These are phyloP conservation scores for Tieghemiomyces parasiticus DNA, from an alignment of 192 early-diverging fungal genomes.

Conservation along the genomic window DNA sequence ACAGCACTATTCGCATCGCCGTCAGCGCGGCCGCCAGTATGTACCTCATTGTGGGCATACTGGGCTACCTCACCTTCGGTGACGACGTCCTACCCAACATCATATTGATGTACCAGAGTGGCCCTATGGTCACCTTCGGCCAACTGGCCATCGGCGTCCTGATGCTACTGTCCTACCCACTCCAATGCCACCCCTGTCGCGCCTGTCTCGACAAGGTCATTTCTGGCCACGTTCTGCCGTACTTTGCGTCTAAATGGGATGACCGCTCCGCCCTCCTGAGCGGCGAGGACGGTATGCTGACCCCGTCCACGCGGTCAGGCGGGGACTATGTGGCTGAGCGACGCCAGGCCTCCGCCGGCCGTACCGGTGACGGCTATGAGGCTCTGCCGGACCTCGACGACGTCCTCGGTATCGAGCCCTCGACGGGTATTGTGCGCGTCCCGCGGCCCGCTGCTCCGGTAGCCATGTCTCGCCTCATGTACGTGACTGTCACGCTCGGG, in stretches of 20 bases:
- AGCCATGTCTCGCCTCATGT: constrained; percentile 35
- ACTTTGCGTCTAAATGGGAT: constrained; percentile 14
- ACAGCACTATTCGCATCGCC: constrained; percentile 52
- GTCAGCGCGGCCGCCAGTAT: constrained; percentile 58
- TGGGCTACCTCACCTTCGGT: constrained; percentile 91
- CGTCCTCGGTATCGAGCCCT: not conserved
- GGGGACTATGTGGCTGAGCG: not conserved
- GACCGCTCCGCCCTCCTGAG: not conserved
- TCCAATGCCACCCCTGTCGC: constrained; percentile 87
- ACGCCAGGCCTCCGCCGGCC: not conserved
- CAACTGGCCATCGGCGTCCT: constrained; percentile 78
- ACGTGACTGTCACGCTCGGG: constrained; percentile 42
- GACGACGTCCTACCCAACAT: constrained; percentile 67
- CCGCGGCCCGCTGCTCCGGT: not conserved
- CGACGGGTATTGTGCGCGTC: not conserved
- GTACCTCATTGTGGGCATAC: constrained; percentile 74
- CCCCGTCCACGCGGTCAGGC: not conserved
- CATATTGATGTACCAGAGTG: constrained; percentile 37
- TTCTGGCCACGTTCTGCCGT: constrained; percentile 20
- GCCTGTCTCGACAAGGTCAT: constrained; percentile 80
- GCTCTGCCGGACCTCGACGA: not conserved
- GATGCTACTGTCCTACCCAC: constrained; percentile 81
- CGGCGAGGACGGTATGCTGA: not conserved
- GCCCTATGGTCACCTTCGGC: constrained; percentile 59
- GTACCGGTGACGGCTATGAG: constrained; percentile 5